Evolutionary conservation across 2,329 filamentous ascomycete genomes (phyloP), one percentile per base, ranked within the genome.

Genomic region (Fusarium sp.): DNA sequence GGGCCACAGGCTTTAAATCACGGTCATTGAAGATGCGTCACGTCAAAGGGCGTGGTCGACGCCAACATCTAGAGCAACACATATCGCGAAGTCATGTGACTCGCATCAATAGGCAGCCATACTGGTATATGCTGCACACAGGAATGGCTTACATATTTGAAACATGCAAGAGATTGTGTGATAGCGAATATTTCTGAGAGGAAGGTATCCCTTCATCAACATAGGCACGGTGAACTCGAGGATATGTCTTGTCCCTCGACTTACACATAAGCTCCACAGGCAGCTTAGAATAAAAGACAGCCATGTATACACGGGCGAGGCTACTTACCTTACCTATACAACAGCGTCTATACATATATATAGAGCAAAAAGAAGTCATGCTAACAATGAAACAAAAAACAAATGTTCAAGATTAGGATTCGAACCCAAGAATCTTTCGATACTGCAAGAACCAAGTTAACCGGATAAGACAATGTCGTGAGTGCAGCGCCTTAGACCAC

Each of bases 41-140:
- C 53, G 33, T 68, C 53, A 59, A 76, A 76, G 63, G 73, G 75
- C 75, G 75, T 65, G 55, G 54, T 44, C 54, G 58, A 62, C 56
- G 54, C 57, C 71, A 59, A 78, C 62, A 76, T 78, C 76, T 25
- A 78, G 61, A 78, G 76, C 75, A 77, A 77, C 75, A 76, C 75
- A 66, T 27, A 76, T 76, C 76, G 62, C 75, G 72, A 71, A 61
- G 67, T 78, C 76, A 78, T 76, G 76, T 78, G 76, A 78, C 52
- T 14, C 33, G 20, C 12, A n/a, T 27, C 36, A n/a, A 41, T 2
- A n/a, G 14, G 35, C 18, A 53, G 20, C 45, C 20, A 22, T 47
- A 12, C 45, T 31, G 45, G 18, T 9, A 17, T 8, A 47, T 47
- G 14, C 10, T 31, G 5, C 22, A 31, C 14, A 31, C 1, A 17